Percentiles rank a stretch among this genome's conserved stretches.
phyloP scores from a whole-genome alignment of 2,329 filamentous ascomycete genomes.

The Clonostachys rhizophaga region DNA sequence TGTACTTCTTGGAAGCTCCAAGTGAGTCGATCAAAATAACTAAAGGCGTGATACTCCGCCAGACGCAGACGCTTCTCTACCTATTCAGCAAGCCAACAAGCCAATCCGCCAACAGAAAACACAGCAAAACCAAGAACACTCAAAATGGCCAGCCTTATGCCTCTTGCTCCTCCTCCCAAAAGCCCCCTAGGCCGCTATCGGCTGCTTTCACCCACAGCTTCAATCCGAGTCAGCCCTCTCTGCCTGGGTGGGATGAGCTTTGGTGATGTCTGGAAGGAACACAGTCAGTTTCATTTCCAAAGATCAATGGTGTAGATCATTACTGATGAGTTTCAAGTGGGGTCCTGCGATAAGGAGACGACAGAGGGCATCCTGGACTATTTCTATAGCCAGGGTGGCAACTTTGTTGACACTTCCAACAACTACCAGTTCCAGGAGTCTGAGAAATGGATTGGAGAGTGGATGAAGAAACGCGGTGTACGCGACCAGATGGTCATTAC shows the following conservation, averaged over 20 bases:
- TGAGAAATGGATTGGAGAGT: slow-evolving; percentile 59
- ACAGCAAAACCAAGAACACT: too few species aligned
- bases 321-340: neutral
- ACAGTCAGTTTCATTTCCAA: neutral
- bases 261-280: slow-evolving; percentile 44
- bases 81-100: too few species aligned
- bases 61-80: too few species aligned
- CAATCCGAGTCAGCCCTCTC: slow-evolving; percentile 62
- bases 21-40: too few species aligned
- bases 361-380: slow-evolving; percentile 2
- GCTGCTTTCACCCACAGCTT: slow-evolving; percentile 60
- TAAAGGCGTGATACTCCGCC: too few species aligned
- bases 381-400: slow-evolving; percentile 31
- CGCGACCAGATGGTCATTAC: slow-evolving; percentile 62
- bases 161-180: slow-evolving; percentile 43
- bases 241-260: slow-evolving; percentile 64
- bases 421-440: slow-evolving; percentile 55
- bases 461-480: slow-evolving; percentile 51
- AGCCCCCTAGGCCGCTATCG: slow-evolving; percentile 62
- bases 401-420: slow-evolving; percentile 64
- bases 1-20: too few species aligned
- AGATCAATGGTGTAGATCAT: too few species aligned
- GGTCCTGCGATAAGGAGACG: neutral
- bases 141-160: slow-evolving; percentile 13
- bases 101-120: too few species aligned